Percentiles rank a stretch among this genome's conserved stretches.
Evolutionary conservation across 495 filamentous ascomycete species (phyloP).

Genomic region (Hapsidospora chrysogenum): DNA sequence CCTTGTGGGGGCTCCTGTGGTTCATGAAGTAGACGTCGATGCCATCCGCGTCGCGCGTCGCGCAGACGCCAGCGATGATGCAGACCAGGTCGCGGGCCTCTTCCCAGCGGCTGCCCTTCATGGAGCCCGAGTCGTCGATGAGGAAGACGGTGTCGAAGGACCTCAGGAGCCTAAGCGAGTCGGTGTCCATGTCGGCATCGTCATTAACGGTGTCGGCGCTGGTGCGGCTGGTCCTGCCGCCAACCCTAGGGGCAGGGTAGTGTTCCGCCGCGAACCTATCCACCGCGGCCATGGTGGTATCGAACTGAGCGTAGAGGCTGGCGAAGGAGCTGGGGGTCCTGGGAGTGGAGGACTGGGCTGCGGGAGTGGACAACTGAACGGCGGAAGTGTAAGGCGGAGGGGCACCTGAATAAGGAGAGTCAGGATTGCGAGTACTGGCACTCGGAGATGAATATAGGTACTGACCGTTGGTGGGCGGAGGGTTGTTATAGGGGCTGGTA

Average conservation of each 20-base stretch:
- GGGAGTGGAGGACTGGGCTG: neutral
- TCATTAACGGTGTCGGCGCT: neutral
- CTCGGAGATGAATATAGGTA: no score
- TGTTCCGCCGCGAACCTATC: no score
- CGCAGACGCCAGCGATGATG: conserved; percentile 73
- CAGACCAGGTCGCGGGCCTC: conserved; percentile 59
- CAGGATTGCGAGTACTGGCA: no score
- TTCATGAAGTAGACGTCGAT: conserved; percentile 94
- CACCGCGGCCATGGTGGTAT: no score
- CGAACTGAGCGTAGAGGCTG: no score
- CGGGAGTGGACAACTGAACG: neutral
- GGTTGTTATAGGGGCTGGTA: no score
- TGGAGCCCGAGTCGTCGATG: conserved; percentile 83
- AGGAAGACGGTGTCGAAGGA: conserved; percentile 86
- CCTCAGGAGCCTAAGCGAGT: conserved; percentile 43
- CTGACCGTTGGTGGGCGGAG: no score
- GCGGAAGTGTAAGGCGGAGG: neutral
- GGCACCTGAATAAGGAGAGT: no score
- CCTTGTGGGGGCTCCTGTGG: conserved; percentile 15
- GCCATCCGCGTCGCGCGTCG: conserved; percentile 68
- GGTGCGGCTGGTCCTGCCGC: neutral
- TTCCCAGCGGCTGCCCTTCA: conserved; percentile 63
- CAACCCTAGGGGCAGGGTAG: no score
- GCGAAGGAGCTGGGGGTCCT: neutral
- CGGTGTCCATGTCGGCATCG: no score